Evolutionary conservation across 345 rosid species (phyloP), one percentile per base, ranked within the genome.

Genomic region (Trapa bicornis): DNA sequence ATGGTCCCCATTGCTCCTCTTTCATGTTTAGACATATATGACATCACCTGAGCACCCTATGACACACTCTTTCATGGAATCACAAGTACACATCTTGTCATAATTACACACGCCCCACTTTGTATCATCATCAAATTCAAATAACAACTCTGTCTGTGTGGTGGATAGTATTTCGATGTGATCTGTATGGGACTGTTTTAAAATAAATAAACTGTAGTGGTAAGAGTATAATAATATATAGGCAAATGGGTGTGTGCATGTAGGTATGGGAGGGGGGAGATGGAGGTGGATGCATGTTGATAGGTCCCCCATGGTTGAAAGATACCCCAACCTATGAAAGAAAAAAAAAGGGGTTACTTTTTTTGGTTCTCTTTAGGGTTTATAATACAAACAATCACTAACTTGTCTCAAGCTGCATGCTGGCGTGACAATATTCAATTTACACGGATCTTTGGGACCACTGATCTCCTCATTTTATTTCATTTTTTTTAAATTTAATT

Each of bases 381-480:
- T 58, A 58, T 58, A 58, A 41, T 58, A 58, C 63, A 58, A 58
- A 58, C 63, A 58, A 58, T 58, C 63, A 58, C 37, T 58, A 58
- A 35, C 37, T 9, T 58, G 63, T 58, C 63, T 58, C 63, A 58
- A 58, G 35, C 63, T 35, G 38, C 38, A 58, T 58, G 63, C 50
- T 71, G 78, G 83, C 83, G 81, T 82, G 83, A 73, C 77, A 79
- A 76, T 82, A 82, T 82, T 79, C 81, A 79, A 79, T 82, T 73
- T 50, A 29, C 56, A 50, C 56, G 5, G 14, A 50, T 50, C 14
- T 17, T 16, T 16, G 56, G 56, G 56, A 50, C 56, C 56, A 50
- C 56, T 50, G 6, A 15, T 50, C 56, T 10, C 13, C 17, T 11
- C 14, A n/a, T 50, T 29, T 50, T 14, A 22, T 22, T 22, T 22